These are phyloP conservation scores for Bipolaris bicolor DNA, from an alignment of 2,329 filamentous ascomycete species.

Conservation along the genomic window DNA sequence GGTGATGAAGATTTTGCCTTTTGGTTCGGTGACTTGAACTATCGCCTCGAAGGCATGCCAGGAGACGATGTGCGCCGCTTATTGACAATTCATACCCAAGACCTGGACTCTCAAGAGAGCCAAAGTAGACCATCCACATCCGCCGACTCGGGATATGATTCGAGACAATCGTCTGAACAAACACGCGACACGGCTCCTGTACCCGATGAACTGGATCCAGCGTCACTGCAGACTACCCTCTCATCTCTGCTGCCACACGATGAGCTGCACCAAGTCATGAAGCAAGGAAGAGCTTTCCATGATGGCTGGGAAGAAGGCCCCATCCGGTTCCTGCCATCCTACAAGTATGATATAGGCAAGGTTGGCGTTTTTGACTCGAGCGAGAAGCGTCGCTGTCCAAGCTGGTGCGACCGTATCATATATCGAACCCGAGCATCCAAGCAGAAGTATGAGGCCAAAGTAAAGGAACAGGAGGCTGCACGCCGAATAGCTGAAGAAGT, in stretches of 20 bases:
- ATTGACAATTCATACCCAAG: conserved; percentile 84
- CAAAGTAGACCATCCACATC: conserved; percentile 25
- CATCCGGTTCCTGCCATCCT: conserved; percentile 89
- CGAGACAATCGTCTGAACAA: conserved; percentile 23
- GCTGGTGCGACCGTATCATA: conserved; percentile 95
- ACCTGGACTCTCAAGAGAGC: conserved; percentile 51
- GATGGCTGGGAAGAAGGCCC: conserved; percentile 91
- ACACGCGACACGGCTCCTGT: conserved; percentile 42
- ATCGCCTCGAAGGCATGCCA: conserved; percentile 84
- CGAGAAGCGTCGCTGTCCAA: conserved; percentile 89
- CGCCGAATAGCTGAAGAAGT: conserved; percentile 82
- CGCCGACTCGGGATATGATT: conserved; percentile 25
- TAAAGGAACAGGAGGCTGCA: conserved; percentile 69
- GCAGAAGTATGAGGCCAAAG: conserved; percentile 67
- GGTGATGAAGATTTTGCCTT: conserved; percentile 93
- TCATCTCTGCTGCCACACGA: conserved; percentile 88
- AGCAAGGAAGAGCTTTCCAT: conserved; percentile 78
- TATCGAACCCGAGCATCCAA: conserved; percentile 78
- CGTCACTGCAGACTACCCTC: conserved; percentile 86
- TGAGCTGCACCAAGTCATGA: conserved; percentile 78
- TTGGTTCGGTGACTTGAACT: conserved; percentile 97
- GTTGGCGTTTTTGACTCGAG: conserved; percentile 92
- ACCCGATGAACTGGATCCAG: conserved; percentile 69
- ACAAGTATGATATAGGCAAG: conserved; percentile 97
- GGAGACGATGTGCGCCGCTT: conserved; percentile 88